Percentiles rank a stretch among this genome's conserved stretches.
These are phyloP conservation scores for Mycena sanguinolenta DNA, from an alignment of 768 basidiomycete genomes.

Conservation along the genomic window DNA sequence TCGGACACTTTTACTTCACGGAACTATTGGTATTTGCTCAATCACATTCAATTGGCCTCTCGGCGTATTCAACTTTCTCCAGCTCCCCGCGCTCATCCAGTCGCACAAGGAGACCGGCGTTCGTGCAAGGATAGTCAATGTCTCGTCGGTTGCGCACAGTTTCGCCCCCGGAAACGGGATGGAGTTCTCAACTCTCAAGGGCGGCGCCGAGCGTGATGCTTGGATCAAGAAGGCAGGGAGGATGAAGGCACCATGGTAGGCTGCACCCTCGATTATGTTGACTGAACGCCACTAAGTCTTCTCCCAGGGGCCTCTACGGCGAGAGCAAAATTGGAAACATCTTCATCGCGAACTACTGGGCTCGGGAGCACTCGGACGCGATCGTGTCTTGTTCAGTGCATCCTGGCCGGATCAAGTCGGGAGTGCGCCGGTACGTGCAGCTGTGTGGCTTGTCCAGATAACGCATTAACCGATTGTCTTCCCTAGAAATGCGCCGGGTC, in stretches of 20 bases:
- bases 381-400: constrained; percentile 45
- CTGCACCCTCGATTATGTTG: neutral
- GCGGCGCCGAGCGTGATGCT: constrained; percentile 23
- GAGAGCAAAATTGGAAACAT: constrained; percentile 43
- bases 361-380: constrained; percentile 43
- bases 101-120: constrained; percentile 29
- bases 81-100: constrained; percentile 38
- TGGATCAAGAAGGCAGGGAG: constrained; percentile 15
- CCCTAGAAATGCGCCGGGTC: neutral
- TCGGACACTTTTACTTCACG: constrained; percentile 33
- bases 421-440: constrained; percentile 32
- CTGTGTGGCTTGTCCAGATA: neutral
- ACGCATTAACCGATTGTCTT: neutral
- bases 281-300: neutral
- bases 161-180: constrained; percentile 13
- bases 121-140: constrained; percentile 46
- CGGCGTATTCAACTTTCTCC: neutral
- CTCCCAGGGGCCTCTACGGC: constrained; percentile 16
- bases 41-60: neutral
- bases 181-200: constrained; percentile 18
- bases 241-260: constrained; percentile 7
- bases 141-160: constrained; percentile 23
- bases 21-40: constrained; percentile 9
- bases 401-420: constrained; percentile 43
- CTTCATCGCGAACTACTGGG: constrained; percentile 45